Conservation (phyloP, 2,329 filamentous ascomycete genomes). For the Alternaria tenuissima region DNA sequence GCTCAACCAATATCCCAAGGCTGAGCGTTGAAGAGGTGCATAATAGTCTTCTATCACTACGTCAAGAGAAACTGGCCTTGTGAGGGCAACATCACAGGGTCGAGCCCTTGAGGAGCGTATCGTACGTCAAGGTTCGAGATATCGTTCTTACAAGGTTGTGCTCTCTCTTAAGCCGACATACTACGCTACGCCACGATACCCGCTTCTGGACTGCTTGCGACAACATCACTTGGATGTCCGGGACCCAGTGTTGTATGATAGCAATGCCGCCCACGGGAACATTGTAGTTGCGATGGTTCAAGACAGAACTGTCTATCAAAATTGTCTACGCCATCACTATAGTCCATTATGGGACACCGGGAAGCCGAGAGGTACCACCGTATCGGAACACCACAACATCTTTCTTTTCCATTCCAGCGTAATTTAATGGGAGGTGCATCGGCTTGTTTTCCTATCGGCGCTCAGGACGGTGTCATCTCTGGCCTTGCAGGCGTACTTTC, state of each 20-base stretch:
- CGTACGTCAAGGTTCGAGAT: constrained; percentile 1
- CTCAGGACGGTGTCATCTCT: constrained; percentile 4
- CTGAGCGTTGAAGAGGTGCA: constrained; percentile 51
- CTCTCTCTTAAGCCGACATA: constrained; percentile 2
- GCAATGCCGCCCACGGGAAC: not conserved
- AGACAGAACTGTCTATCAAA: not conserved
- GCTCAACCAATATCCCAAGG: constrained; percentile 55
- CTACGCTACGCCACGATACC: not conserved
- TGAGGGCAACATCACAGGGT: not conserved
- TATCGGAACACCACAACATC: not conserved
- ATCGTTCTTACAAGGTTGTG: not conserved
- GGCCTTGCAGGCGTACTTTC: not conserved
- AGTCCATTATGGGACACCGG: not conserved
- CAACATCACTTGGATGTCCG: constrained; percentile 1
- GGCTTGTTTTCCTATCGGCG: not conserved
- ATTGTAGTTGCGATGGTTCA: not conserved
- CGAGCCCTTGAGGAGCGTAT: not conserved
- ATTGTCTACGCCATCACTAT: not conserved
- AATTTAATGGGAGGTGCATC: constrained; percentile 1
- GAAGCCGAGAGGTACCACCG: not conserved
- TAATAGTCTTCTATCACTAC: constrained; percentile 11
- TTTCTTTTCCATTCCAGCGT: not conserved
- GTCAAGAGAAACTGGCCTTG: constrained; percentile 5
- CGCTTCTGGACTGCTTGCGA: not conserved
- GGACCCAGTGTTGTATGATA: not conserved